Conservation (phyloP, 75 land plant genomes). For the Cryptomeria japonica region DNA sequence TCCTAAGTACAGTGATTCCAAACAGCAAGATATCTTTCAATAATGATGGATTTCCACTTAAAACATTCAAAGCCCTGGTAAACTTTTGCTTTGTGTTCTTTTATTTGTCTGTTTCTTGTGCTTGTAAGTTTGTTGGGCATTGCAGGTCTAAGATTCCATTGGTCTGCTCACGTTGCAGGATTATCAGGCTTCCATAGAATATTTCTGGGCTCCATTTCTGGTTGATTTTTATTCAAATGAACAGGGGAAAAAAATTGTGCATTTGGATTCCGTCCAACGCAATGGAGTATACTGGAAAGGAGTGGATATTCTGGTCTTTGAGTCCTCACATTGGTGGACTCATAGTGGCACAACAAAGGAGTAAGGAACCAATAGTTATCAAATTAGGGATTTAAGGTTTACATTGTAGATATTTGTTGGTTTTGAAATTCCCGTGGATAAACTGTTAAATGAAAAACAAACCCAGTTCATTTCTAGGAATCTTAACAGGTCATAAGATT, state of each 20-base stretch:
- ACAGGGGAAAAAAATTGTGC: conserved; percentile 27
- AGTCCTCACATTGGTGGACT: conserved; percentile 90
- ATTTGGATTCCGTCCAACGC: conserved; percentile 48
- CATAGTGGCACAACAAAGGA: not conserved
- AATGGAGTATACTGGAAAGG: conserved; percentile 60
- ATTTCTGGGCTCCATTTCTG: conserved; percentile 74
- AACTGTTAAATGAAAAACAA: no score
- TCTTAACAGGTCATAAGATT: not conserved
- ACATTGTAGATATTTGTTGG: not conserved
- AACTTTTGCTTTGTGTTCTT: not conserved
- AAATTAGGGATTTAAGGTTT: not conserved
- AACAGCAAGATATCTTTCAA: conserved; percentile 17
- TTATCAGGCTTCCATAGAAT: conserved; percentile 72
- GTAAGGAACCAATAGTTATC: not conserved
- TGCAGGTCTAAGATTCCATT: not conserved
- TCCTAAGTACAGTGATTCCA: conserved; percentile 25
- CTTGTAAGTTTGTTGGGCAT: not conserved
- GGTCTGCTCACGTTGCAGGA: conserved; percentile 8
- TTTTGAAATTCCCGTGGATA: not conserved
- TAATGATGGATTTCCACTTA: conserved; percentile 18
- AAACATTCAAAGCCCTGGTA: conserved; percentile 8
- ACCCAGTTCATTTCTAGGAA: not conserved
- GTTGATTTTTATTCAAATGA: conserved; percentile 48
- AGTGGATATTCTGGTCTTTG: conserved; percentile 63
- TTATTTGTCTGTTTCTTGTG: not conserved